Conservation (phyloP, 164 flowering plant genomes). For the Taxillus chinensis region DNA sequence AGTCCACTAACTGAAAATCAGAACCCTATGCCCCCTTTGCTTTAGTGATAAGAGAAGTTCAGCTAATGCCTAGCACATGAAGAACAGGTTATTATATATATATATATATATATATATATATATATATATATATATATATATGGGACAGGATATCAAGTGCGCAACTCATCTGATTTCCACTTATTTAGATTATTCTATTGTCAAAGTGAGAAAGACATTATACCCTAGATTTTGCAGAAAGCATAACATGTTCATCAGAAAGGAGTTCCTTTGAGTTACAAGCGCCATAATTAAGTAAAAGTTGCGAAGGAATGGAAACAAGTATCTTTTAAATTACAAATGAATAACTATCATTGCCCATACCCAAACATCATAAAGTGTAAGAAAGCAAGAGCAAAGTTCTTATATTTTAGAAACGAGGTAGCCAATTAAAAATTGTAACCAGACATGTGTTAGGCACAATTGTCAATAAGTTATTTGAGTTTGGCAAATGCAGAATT, state of each 20-base stretch:
- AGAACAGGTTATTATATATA: background rate
- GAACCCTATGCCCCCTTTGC: slow-evolving; percentile 65
- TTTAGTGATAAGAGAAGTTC: slow-evolving; percentile 70
- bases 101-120: no score
- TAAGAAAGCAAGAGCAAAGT: background rate
- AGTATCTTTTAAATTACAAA: background rate
- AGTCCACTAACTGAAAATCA: slow-evolving; percentile 97
- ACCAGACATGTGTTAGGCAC: no score
- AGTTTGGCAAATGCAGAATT: background rate
- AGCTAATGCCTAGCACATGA: slow-evolving; percentile 47
- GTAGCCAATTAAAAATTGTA: no score
- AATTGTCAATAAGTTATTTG: no score
- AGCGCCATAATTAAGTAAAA: slow-evolving; percentile 45
- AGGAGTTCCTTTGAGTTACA: slow-evolving; percentile 42
- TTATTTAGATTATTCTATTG: background rate
- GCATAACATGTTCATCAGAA: slow-evolving; percentile 52
- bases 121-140: no score
- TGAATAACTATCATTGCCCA: background rate
- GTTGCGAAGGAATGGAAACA: slow-evolving; percentile 32
- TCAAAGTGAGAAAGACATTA: no score
- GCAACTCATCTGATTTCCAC: background rate
- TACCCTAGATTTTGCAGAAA: slow-evolving; percentile 85
- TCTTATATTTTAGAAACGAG: background rate
- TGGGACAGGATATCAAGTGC: background rate
- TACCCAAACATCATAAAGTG: background rate